A percentile compares a stretch with the other conserved stretches of the same genome.
Conservation (phyloP, 192 early-diverging fungal genomes). For the Lobosporangium transversale region DNA sequence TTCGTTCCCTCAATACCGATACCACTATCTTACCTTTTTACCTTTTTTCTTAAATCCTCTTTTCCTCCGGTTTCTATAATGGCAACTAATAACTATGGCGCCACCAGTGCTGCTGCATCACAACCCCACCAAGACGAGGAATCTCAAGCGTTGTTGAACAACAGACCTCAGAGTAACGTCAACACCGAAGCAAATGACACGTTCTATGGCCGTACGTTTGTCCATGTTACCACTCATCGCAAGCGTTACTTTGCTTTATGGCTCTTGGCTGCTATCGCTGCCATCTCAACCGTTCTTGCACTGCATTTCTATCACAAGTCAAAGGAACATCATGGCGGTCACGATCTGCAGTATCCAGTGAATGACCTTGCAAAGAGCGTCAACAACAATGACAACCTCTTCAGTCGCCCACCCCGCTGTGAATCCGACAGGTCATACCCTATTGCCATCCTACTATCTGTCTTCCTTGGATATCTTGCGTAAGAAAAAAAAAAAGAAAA, state of each 20-base stretch:
- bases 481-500: conserved; percentile 4
- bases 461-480: conserved; percentile 63
- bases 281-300: conserved; percentile 27
- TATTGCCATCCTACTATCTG: conserved; percentile 57
- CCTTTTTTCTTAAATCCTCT: background rate
- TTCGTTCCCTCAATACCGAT: too few species aligned
- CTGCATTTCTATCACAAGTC: conserved; percentile 28
- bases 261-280: conserved; percentile 25
- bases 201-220: conserved; percentile 38
- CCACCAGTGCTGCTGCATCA: conserved; percentile 7
- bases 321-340: conserved; percentile 3
- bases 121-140: conserved; percentile 15
- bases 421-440: conserved; percentile 61
- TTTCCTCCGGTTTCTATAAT: background rate
- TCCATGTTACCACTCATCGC: conserved; percentile 40
- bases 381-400: background rate
- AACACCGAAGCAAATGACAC: conserved; percentile 25
- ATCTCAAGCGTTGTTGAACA: conserved; percentile 12
- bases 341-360: background rate
- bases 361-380: background rate
- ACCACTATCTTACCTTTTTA: too few species aligned
- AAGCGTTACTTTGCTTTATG: conserved; percentile 47
- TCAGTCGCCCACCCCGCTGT: conserved; percentile 26
- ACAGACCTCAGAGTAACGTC: background rate
- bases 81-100: conserved; percentile 20